Evolutionary conservation across 768 basidiomycete species (phyloP).

Genomic region (Tylopilus vinaceipallidus): DNA sequence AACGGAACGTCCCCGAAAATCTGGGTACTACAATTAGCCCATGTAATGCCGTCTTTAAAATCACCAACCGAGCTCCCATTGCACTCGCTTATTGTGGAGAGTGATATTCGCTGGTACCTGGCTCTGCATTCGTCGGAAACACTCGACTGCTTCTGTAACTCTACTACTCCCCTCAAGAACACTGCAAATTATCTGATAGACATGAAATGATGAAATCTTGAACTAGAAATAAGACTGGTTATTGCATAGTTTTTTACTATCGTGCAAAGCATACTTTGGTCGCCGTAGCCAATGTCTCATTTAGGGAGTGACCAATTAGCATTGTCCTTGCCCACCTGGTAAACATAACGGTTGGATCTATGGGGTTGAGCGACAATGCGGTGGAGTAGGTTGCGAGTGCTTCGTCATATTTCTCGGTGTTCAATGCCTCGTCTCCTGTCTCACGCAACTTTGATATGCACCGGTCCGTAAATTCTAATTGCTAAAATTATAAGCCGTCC

Average conservation of each 20-base stretch:
- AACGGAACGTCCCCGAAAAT: neutral
- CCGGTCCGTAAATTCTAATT: conserved; percentile 2
- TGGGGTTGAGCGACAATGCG: neutral
- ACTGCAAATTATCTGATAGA: neutral
- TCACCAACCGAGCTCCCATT: conserved; percentile 2
- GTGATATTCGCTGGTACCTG: neutral
- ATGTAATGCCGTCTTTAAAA: no score
- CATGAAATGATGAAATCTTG: neutral
- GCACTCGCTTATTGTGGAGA: neutral
- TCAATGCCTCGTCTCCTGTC: neutral
- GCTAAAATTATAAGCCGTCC: neutral
- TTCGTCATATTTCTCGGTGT: neutral
- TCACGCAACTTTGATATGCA: neutral
- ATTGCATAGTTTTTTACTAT: neutral
- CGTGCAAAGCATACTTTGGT: neutral
- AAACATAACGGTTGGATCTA: neutral
- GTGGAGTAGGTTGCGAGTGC: neutral
- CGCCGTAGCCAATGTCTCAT: neutral
- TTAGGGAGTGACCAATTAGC: neutral
- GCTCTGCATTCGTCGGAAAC: neutral
- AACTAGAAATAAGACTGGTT: neutral
- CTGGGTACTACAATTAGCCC: neutral
- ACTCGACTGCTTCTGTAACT: neutral
- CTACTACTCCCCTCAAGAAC: neutral
- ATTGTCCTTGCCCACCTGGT: neutral